These are phyloP conservation scores for Cordyceps fumosorosea DNA, from an alignment of 2,329 filamentous ascomycete genomes.

Conservation along the genomic window DNA sequence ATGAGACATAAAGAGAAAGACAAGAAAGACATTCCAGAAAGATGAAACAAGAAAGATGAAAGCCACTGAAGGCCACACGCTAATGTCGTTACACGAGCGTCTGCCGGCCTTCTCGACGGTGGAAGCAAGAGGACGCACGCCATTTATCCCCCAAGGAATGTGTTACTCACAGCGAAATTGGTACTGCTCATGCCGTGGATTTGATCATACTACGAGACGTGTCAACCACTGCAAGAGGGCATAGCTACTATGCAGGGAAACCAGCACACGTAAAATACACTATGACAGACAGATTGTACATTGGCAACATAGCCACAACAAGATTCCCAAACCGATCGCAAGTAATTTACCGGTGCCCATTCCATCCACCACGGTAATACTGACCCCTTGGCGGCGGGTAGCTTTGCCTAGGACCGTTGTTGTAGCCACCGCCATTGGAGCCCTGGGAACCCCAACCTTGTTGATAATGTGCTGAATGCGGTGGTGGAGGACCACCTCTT, in stretches of 20 bases:
- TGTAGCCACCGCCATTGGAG: neutral
- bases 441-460: neutral
- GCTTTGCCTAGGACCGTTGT: neutral
- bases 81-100: too few species aligned
- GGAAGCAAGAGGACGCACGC: too few species aligned
- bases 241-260: neutral
- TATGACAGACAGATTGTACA: neutral
- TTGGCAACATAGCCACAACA: neutral
- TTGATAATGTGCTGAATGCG: constrained; percentile 26
- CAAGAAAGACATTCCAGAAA: too few species aligned
- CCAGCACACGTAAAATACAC: neutral
- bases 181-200: too few species aligned
- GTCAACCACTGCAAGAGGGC: neutral
- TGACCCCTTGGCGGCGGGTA: neutral
- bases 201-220: too few species aligned
- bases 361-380: neutral
- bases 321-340: neutral
- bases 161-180: too few species aligned
- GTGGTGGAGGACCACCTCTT: constrained; percentile 37
- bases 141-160: too few species aligned
- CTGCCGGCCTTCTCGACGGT: too few species aligned
- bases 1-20: too few species aligned
- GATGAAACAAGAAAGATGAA: too few species aligned
- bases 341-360: neutral
- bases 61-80: too few species aligned